A percentile compares a stretch with the other conserved stretches of the same genome.
Conservation (phyloP, 2,329 filamentous ascomycete species). For the Penicillium brevicompactum region DNA sequence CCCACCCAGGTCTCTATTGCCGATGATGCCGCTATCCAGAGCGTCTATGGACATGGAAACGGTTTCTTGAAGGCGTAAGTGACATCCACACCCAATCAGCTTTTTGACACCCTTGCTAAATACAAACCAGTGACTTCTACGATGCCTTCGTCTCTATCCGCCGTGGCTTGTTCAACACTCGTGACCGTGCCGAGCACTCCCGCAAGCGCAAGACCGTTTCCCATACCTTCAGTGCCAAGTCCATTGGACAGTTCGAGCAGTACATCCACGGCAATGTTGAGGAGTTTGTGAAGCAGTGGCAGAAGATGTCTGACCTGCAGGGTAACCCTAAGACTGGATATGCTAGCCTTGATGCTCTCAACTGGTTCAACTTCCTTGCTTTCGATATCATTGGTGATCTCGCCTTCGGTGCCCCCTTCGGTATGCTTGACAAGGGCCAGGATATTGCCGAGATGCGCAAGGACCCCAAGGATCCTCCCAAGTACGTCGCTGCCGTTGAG, state of each 20-base stretch:
- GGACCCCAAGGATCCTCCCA: conserved; percentile 62
- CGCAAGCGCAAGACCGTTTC: conserved; percentile 87
- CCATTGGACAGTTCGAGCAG: conserved; percentile 80
- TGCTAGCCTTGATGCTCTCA: conserved; percentile 70
- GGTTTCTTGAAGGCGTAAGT: conserved; percentile 71
- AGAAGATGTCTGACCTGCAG: conserved; percentile 58
- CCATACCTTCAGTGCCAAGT: conserved; percentile 84
- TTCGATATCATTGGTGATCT: conserved; percentile 63
- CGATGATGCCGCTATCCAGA: conserved; percentile 73
- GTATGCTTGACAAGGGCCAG: conserved; percentile 76
- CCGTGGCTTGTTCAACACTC: conserved; percentile 85
- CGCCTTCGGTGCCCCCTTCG: conserved; percentile 76
- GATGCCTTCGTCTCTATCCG: conserved; percentile 88
- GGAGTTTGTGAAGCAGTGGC: conserved; percentile 72
- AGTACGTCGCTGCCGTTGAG: conserved; percentile 78
- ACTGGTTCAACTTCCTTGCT: conserved; percentile 76
- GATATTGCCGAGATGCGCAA: conserved; percentile 75
- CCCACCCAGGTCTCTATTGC: conserved; percentile 83
- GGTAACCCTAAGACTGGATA: conserved; percentile 54
- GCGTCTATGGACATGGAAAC: conserved; percentile 79
- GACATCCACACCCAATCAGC: background rate
- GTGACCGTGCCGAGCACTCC: conserved; percentile 77
- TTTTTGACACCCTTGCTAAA: background rate
- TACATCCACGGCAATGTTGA: conserved; percentile 82
- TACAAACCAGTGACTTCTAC: conserved; percentile 70